These are phyloP conservation scores for Fusarium sp. DNA, from an alignment of 2,329 filamentous ascomycete species.

Conservation along the genomic window DNA sequence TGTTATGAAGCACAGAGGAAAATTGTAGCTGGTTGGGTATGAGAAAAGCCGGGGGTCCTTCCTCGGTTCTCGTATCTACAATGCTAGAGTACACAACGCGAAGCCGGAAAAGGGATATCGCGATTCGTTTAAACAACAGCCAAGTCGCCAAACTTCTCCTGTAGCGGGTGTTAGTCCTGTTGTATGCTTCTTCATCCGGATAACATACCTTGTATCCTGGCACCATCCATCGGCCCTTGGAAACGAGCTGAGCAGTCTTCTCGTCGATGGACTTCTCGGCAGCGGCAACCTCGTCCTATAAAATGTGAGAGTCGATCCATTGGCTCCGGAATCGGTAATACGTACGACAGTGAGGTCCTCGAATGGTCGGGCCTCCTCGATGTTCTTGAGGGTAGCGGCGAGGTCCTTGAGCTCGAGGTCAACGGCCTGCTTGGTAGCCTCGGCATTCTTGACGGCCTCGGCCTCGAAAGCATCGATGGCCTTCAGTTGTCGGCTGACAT, in stretches of 20 bases:
- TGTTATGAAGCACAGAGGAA: slow-evolving; percentile 38
- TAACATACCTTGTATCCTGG: slow-evolving; percentile 94
- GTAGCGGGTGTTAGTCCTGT: slow-evolving; percentile 58
- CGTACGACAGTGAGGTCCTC: slow-evolving; percentile 97
- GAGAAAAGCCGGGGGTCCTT: slow-evolving; percentile 49
- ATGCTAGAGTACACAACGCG: slow-evolving; percentile 75
- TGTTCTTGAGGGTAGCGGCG: slow-evolving; percentile 95
- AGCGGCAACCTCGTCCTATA: slow-evolving; percentile 90
- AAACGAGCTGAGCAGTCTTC: slow-evolving; percentile 93
- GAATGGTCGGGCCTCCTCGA: slow-evolving; percentile 94
- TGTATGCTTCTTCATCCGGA: background rate
- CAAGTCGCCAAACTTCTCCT: slow-evolving; percentile 99
- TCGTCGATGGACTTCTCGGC: slow-evolving; percentile 97
- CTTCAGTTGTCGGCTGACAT: slow-evolving; percentile 94
- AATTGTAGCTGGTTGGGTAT: slow-evolving; percentile 44
- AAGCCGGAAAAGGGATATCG: slow-evolving; percentile 54
- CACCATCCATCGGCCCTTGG: slow-evolving; percentile 98
- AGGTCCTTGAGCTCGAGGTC: slow-evolving; percentile 95
- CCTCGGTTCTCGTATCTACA: slow-evolving; percentile 69
- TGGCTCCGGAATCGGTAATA: slow-evolving; percentile 48
- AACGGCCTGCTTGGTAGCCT: slow-evolving; percentile 96
- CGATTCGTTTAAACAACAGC: slow-evolving; percentile 81
- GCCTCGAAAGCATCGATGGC: slow-evolving; percentile 98
- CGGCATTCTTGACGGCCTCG: slow-evolving; percentile 95
- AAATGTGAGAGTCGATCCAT: slow-evolving; percentile 41